Evolutionary conservation across 2,329 filamentous ascomycete genomes (phyloP).

Genomic region (Diaporthe sp.): DNA sequence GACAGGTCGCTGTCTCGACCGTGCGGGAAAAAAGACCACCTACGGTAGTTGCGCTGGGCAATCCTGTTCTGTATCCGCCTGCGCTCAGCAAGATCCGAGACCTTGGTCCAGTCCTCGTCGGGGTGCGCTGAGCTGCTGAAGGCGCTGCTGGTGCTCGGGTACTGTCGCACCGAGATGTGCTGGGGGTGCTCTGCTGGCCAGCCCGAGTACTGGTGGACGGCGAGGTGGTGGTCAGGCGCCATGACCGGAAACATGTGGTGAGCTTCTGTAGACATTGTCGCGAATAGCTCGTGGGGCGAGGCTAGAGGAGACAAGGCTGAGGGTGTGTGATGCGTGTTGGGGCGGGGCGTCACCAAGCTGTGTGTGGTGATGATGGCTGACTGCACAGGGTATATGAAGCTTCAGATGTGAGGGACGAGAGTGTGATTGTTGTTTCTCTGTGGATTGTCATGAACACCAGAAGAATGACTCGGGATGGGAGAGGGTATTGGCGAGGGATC

Average conservation of each 20-base stretch:
- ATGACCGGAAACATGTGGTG: slow-evolving; percentile 36
- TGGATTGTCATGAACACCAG: not conserved
- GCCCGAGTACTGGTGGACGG: slow-evolving; percentile 34
- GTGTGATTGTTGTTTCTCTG: slow-evolving; percentile 1
- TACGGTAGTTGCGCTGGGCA: slow-evolving; percentile 97
- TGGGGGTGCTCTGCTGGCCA: slow-evolving; percentile 34
- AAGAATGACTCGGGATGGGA: slow-evolving; percentile 12
- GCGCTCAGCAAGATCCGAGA: slow-evolving; percentile 94
- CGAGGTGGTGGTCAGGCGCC: slow-evolving; percentile 31
- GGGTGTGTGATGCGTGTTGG: not conserved
- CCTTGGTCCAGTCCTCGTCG: slow-evolving; percentile 99
- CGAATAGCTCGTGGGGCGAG: slow-evolving; percentile 3
- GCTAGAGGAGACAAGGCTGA: slow-evolving; percentile 22
- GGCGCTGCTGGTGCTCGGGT: slow-evolving; percentile 81
- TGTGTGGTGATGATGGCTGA: not conserved
- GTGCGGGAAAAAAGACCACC: slow-evolving; percentile 37
- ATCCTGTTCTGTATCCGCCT: slow-evolving; percentile 97
- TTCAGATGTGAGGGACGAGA: slow-evolving; percentile 1
- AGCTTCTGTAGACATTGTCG: slow-evolving; percentile 34
- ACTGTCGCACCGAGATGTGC: slow-evolving; percentile 35
- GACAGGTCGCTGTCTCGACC: not conserved
- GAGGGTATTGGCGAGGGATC: slow-evolving; percentile 25
- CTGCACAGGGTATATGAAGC: not conserved
- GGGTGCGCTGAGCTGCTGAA: slow-evolving; percentile 95
- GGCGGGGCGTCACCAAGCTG: not conserved